Conservation (phyloP, 768 basidiomycete species). For the Cystoderma amianthinum region DNA sequence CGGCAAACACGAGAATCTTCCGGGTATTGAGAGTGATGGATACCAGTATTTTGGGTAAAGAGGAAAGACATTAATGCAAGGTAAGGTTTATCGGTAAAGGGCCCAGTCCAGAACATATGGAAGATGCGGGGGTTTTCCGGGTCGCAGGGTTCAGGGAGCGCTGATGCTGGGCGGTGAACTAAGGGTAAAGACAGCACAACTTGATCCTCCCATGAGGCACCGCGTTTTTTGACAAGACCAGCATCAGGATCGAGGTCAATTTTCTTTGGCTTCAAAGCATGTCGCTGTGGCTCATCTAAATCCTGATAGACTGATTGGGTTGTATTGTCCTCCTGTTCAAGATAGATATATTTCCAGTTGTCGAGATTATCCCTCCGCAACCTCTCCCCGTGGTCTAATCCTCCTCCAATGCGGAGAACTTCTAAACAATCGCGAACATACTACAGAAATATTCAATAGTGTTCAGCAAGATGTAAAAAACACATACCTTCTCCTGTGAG, state of each 20-base stretch:
- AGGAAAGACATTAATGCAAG: constrained; percentile 88
- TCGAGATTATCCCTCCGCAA: constrained; percentile 66
- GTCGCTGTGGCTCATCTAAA: constrained; percentile 9
- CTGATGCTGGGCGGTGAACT: constrained; percentile 34
- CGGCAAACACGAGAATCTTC: constrained; percentile 53
- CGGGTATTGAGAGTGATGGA: constrained; percentile 47
- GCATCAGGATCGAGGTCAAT: constrained; percentile 38
- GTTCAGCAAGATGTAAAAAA: not conserved
- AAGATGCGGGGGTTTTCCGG: constrained; percentile 74
- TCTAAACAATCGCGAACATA: constrained; percentile 96
- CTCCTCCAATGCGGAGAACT: constrained; percentile 78
- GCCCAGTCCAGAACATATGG: constrained; percentile 96
- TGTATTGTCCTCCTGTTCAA: constrained; percentile 38
- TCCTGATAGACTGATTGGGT: constrained; percentile 14
- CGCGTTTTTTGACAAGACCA: constrained; percentile 51
- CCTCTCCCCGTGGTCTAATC: constrained; percentile 72
- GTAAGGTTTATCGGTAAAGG: constrained; percentile 97
- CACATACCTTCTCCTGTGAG: constrained; percentile 53
- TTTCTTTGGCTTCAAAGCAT: constrained; percentile 7
- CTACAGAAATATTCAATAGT: constrained; percentile 24
- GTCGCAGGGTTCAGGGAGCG: constrained; percentile 52
- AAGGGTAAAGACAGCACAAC: constrained; percentile 40
- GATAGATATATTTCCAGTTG: constrained; percentile 78
- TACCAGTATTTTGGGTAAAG: constrained; percentile 85
- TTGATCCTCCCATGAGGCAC: constrained; percentile 50